These are phyloP conservation scores for Cordyceps cateniannulata DNA, from an alignment of 2,329 filamentous ascomycete species.

Conservation along the genomic window DNA sequence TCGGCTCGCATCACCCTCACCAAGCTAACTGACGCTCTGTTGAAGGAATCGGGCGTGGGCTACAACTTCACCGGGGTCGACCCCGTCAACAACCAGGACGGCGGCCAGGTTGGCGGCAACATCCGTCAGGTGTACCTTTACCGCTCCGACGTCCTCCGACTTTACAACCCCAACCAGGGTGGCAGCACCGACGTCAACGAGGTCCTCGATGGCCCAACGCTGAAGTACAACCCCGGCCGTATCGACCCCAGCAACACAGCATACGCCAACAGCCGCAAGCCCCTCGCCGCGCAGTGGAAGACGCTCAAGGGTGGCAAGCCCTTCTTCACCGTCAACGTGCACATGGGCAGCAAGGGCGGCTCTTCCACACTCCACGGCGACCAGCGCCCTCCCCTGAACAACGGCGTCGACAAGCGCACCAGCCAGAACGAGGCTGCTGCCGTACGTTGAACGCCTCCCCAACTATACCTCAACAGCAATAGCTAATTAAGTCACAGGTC, in stretches of 20 bases:
- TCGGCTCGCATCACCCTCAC: slow-evolving; percentile 52
- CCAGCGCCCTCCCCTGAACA: slow-evolving; percentile 58
- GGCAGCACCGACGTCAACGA: slow-evolving; percentile 46
- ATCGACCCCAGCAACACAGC: slow-evolving; percentile 57
- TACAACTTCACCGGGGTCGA: slow-evolving; percentile 57
- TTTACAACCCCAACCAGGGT: slow-evolving; percentile 54
- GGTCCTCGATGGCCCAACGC: slow-evolving; percentile 47
- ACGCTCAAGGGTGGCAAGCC: slow-evolving; percentile 42
- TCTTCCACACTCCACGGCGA: slow-evolving; percentile 60
- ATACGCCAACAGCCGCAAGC: slow-evolving; percentile 59
- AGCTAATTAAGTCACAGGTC: slow-evolving; percentile 24
- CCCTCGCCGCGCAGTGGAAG: slow-evolving; percentile 60
- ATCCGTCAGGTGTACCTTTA: slow-evolving; percentile 67
- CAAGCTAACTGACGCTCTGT: slow-evolving; percentile 48
- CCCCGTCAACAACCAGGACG: slow-evolving; percentile 55
- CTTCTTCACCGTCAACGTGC: slow-evolving; percentile 68
- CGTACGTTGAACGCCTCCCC: slow-evolving; percentile 28
- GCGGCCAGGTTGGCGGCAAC: slow-evolving; percentile 63
- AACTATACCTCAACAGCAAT: neutral
- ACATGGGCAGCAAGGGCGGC: slow-evolving; percentile 61
- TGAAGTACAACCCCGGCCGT: slow-evolving; percentile 63
- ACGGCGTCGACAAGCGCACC: slow-evolving; percentile 49
- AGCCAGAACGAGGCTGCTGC: slow-evolving; percentile 54
- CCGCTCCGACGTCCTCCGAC: slow-evolving; percentile 50
- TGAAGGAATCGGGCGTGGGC: slow-evolving; percentile 37